Conservation (phyloP, 1,284 basidiomycete species). For the Wallemia hederae region DNA sequence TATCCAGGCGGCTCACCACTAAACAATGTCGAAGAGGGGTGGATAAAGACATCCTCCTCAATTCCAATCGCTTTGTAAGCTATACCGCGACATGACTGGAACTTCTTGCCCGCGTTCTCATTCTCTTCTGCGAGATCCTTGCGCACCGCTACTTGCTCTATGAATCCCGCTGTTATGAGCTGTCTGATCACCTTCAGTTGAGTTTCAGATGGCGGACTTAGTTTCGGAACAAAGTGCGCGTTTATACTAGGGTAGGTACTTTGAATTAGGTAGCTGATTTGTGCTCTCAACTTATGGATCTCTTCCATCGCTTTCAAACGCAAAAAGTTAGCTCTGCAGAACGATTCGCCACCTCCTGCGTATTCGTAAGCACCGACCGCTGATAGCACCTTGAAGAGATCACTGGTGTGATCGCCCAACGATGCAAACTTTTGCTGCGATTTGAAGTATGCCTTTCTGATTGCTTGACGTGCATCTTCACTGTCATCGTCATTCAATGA, state of each 20-base stretch:
- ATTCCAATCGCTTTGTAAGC: slow-evolving; percentile 62
- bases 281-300: slow-evolving; percentile 81
- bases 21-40: slow-evolving; percentile 57
- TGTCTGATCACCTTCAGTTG: slow-evolving; percentile 82
- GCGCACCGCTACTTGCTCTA: slow-evolving; percentile 81
- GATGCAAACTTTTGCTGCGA: slow-evolving; percentile 26
- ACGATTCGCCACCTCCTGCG: slow-evolving; percentile 42
- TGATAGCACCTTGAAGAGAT: slow-evolving; percentile 61
- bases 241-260: slow-evolving; percentile 33
- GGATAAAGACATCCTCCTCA: slow-evolving; percentile 65
- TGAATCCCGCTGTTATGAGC: slow-evolving; percentile 62
- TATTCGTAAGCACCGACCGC: slow-evolving; percentile 91
- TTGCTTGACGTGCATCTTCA: slow-evolving; percentile 23
- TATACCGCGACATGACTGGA: slow-evolving; percentile 43
- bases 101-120: slow-evolving; percentile 30
- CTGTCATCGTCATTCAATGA: slow-evolving; percentile 23
- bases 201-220: slow-evolving; percentile 37
- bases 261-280: slow-evolving; percentile 55
- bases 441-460: slow-evolving; percentile 46
- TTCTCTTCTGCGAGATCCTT: slow-evolving; percentile 37
- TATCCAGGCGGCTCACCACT: slow-evolving; percentile 51
- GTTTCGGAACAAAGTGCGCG: slow-evolving; percentile 27
- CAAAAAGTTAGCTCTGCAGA: slow-evolving; percentile 77
- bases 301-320: slow-evolving; percentile 95
- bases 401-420: slow-evolving; percentile 24